Base-by-base conservation (phyloP, 768 basidiomycete genomes). In the Leucosporidium scottii region DNA sequence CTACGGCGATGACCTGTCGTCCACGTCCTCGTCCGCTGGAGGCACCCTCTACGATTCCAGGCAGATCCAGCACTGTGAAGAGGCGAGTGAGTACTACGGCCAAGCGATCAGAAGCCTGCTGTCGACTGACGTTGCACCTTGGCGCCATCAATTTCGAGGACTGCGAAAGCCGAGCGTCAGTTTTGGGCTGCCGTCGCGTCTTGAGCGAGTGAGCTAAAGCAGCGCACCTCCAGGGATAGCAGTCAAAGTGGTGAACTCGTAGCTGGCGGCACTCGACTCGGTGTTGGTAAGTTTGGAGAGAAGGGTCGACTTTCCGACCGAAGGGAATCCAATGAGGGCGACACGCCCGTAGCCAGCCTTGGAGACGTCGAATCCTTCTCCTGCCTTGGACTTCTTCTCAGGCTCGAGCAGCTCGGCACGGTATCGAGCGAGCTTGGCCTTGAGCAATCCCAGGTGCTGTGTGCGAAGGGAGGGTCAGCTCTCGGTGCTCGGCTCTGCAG, bases 321-420 rank as follows among this genome's bases (percentile, higher is more conserved):
- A 94, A 0, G 93, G 94, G 79, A 97, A 96, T 13, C 94, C 93
- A 56, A 96, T 96, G 63, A 96, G 80, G 27, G 91, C 90, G 28
- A 73, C 71, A n/a, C 75, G 72, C 12, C 74, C 75, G 57, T 75
- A 72, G 47, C 75, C 74, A 6, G 68, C 67, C 69, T 78, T 78
- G 50, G 71, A 69, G 8, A 75, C 74, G 57, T 73, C 73, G 59
- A 74, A 74, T 2, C 73, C 74, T 30, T 71, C 71, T 21, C 73
- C 67, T 13, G 50, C 9, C 44, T 59, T 70, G 30, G 49, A 60
- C 78, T 97, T 98, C 55, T 86, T 82, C 1, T 87, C 79, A 2
- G 94, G 94, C 77, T 99, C 96, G 12, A 99, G 85, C 25, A 99
- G 84, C 76, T 98, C 92, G 1, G 91, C 91, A 39, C 94, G 86